Base-by-base conservation (phyloP, 2,329 filamentous ascomycete genomes). In the Aplosporella prunicola region DNA sequence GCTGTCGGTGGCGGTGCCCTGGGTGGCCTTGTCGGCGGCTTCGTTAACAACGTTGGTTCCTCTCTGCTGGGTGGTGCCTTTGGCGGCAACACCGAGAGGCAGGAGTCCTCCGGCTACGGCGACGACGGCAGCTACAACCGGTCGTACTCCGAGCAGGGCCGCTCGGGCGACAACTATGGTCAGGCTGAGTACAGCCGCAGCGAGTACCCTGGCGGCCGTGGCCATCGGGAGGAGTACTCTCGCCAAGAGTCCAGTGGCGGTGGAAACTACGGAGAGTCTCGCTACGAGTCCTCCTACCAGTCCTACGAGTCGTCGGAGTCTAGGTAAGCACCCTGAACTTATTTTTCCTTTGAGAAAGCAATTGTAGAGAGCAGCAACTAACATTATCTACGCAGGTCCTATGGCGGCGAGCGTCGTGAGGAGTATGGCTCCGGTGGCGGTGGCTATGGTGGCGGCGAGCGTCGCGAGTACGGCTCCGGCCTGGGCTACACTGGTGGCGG, bases 1-100 rank as follows among this genome's bases (percentile, higher is more conserved):
- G 74, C 73, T 31, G 70, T 75, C 32, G 75, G 76, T 29, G 77
- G 77, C 32, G 76, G 79, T 33, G 74, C 74, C 9, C 56, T 86
- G 1, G 80, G 82, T 20, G 78, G 80, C 16, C 63, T 93, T 28
- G 67, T 93, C 9, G 80, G 78, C 38, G 76, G 78, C 18, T 60
- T 82, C 22, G 80, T 82, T 18, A 65, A 69, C 20, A 68, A 64
- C 17, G 60, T 73, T 43, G 68, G 69, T 20, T 72, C 72, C 23
- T 76, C 74, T 25, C 62, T 88, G 11, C 70, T 93, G 7, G 74
- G 78, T 9, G 71, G 72, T 9, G 71, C 70, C 10, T 72, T 81
- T 35, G 48, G 43, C 40, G 58, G 66, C 23, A 63, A 48, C 3
- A 50, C 72, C 22, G 66, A 76, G 30, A 75, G 69, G 40, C 67